Conservation (phyloP, 1,139 yeast genomes). For the Kodamaea alishanica region DNA sequence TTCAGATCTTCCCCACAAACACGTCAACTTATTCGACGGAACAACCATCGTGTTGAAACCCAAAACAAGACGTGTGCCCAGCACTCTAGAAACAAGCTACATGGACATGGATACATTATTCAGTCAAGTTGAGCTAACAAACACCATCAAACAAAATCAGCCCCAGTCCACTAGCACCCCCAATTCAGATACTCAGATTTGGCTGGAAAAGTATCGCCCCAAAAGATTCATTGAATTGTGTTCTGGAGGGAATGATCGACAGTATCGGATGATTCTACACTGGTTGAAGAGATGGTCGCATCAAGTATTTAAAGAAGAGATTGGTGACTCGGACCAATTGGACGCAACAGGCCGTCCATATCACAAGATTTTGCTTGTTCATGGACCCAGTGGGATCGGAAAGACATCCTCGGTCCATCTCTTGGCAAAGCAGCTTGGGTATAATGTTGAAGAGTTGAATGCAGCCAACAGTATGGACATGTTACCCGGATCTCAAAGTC, state of each 20-base stretch:
- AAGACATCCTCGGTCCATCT: slow-evolving; percentile 88
- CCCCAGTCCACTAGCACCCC: not conserved
- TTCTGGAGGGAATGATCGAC: slow-evolving; percentile 77
- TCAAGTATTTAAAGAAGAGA: slow-evolving; percentile 53
- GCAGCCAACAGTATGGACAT: slow-evolving; percentile 70
- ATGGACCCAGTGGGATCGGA: slow-evolving; percentile 96
- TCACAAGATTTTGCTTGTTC: slow-evolving; percentile 66
- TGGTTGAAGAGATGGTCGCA: slow-evolving; percentile 86
- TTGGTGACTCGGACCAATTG: slow-evolving; percentile 17
- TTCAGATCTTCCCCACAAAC: slow-evolving; percentile 9
- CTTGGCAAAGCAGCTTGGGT: slow-evolving; percentile 79
- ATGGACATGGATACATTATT: slow-evolving; percentile 33
- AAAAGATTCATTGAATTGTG: slow-evolving; percentile 54
- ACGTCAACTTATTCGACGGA: slow-evolving; percentile 28
- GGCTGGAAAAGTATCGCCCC: slow-evolving; percentile 90
- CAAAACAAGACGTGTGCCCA: slow-evolving; percentile 6
- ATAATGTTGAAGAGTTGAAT: slow-evolving; percentile 76
- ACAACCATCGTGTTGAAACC: slow-evolving; percentile 19
- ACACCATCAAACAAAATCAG: slow-evolving; percentile 20
- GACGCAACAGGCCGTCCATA: slow-evolving; percentile 71
- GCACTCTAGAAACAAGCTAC: slow-evolving; percentile 5
- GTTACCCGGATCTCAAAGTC: slow-evolving; percentile 25
- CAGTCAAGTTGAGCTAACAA: slow-evolving; percentile 25
- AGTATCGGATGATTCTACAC: slow-evolving; percentile 63
- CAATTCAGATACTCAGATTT: slow-evolving; percentile 25